phyloP scores from a whole-genome alignment of 83 land plant species.

The Thuja plicata region DNA sequence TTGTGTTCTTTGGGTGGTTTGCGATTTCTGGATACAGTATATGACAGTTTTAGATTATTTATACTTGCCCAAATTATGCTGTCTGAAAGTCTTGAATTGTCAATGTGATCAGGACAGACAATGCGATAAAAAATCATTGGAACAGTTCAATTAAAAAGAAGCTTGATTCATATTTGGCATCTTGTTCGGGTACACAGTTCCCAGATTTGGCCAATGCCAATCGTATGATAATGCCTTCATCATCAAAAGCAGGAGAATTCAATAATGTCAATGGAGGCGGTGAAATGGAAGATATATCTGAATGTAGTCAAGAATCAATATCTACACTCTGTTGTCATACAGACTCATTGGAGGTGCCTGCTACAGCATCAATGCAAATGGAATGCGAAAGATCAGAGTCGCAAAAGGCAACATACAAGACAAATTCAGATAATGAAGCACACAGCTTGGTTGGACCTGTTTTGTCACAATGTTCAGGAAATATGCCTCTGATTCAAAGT shows the following conservation, averaged over 20 bases:
- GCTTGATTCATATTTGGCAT: conserved; percentile 7
- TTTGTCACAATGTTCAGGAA: neutral
- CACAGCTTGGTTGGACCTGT: neutral
- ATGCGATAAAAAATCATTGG: conserved; percentile 8
- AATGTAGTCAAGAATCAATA: conserved; percentile 16
- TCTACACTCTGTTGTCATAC: neutral
- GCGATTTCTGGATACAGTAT: neutral
- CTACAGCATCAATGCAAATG: neutral
- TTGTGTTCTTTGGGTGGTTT: neutral
- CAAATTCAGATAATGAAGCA: conserved; percentile 9
- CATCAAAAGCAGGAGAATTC: neutral
- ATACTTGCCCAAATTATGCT: neutral
- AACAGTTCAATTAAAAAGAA: neutral
- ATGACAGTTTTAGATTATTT: neutral
- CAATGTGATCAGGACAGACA: conserved; percentile 10
- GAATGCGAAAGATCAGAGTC: neutral
- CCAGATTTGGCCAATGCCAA: neutral
- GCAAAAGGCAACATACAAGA: neutral
- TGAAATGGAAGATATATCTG: conserved; percentile 8
- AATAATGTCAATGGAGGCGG: neutral
- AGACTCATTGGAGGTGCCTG: neutral
- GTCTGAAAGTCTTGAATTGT: neutral
- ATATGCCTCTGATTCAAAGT: neutral
- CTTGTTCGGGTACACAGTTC: neutral
- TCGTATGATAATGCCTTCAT: neutral